Percentiles rank a stretch among this genome's conserved stretches.
Evolutionary conservation across 2,329 filamentous ascomycete species (phyloP).

Genomic region (Botrytis medusae): DNA sequence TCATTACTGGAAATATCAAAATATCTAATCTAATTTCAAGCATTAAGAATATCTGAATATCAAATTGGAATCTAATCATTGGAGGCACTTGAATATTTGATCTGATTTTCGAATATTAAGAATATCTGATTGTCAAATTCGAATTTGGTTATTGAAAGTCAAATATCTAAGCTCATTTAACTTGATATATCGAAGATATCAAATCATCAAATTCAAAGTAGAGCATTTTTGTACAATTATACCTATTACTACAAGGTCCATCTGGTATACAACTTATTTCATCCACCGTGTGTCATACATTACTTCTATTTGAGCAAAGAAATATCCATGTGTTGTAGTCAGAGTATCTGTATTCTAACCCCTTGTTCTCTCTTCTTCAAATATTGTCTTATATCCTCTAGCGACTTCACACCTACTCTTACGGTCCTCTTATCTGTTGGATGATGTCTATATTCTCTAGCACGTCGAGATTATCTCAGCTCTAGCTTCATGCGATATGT

Average conservation of each 20-base stretch:
- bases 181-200: not conserved
- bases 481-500: not conserved
- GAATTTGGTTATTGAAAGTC: no score
- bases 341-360: not conserved
- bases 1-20: no score
- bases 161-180: no score
- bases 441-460: fast-evolving
- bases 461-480: not conserved
- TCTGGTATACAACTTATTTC: not conserved
- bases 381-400: not conserved
- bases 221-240: no score
- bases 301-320: not conserved
- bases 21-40: no score
- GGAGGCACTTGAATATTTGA: no score
- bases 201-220: not conserved
- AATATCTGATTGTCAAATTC: no score
- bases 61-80: no score
- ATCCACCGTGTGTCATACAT: not conserved
- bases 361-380: not conserved
- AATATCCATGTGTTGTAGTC: no score
- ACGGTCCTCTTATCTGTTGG: not conserved
- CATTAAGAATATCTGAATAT: no score
- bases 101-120: no score
- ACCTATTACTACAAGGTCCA: not conserved
- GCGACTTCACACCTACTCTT: not conserved